Evolutionary conservation across 805 yeast genomes (phyloP).

Genomic region (Candida michaelii): DNA sequence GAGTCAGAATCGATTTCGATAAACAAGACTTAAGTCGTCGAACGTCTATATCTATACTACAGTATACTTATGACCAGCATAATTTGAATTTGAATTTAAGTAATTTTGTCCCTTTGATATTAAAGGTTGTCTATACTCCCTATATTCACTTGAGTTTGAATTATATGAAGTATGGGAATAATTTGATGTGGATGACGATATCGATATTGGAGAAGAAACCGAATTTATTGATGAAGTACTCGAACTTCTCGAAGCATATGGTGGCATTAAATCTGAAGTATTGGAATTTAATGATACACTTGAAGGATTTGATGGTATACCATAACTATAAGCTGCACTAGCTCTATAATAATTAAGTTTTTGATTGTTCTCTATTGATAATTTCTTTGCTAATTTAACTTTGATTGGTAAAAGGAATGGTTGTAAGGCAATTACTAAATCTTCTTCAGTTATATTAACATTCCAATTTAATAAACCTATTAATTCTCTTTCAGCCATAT

Average conservation of each 20-base stretch:
- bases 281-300: constrained; percentile 1
- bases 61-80: constrained; percentile 7
- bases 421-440: constrained; percentile 64
- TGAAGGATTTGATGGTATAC: constrained; percentile 2
- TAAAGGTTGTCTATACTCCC: constrained; percentile 13
- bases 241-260: constrained; percentile 10
- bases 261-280: constrained; percentile 4
- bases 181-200: constrained; percentile 13
- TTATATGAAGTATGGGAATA: constrained; percentile 16
- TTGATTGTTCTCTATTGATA: constrained; percentile 25
- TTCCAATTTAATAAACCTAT: constrained; percentile 85
- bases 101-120: constrained; percentile 9
- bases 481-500: constrained; percentile 87
- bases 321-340: constrained; percentile 2
- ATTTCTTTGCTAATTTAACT: constrained; percentile 36
- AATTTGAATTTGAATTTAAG: constrained; percentile 5
- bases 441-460: constrained; percentile 66
- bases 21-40: not conserved
- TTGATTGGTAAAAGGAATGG: constrained; percentile 80
- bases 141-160: constrained; percentile 5
- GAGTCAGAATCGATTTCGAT: no score
- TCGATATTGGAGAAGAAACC: constrained; percentile 13
- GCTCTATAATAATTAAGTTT: constrained; percentile 34
- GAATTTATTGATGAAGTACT: constrained; percentile 14
- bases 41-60: constrained; percentile 5